These are phyloP conservation scores for Bruguiera parviflora DNA, from an alignment of 345 rosid genomes.

Conservation along the genomic window DNA sequence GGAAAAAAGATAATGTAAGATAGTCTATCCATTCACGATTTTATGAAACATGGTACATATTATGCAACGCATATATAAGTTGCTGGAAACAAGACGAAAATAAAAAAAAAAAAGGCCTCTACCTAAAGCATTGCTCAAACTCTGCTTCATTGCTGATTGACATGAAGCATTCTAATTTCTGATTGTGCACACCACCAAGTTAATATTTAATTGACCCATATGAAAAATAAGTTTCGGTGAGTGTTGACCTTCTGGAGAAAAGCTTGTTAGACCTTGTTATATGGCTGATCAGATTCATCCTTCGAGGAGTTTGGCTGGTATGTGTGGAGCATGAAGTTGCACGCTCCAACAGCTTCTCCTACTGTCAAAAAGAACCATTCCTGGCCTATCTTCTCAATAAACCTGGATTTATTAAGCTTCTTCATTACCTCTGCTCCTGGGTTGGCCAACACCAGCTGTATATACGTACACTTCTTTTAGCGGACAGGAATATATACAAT, in stretches of 20 bases:
- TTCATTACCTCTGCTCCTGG: constrained; percentile 92
- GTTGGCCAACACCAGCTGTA: constrained; percentile 70
- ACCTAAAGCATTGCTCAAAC: no score
- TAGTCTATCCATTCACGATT: no score
- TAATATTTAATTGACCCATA: not conserved
- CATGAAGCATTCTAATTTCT: no score
- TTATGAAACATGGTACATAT: no score
- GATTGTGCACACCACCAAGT: no score
- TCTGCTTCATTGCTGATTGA: no score
- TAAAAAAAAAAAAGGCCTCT: no score
- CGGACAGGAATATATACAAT: no score
- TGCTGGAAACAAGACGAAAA: no score
- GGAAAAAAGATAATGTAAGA: no score
- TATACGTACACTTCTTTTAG: not conserved
- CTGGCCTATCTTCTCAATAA: constrained; percentile 59
- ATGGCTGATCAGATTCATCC: constrained; percentile 30
- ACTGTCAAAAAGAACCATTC: constrained; percentile 81
- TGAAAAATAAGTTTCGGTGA: not conserved
- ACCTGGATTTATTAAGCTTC: constrained; percentile 73
- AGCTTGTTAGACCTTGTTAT: constrained; percentile 32
- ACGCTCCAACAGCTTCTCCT: constrained; percentile 86
- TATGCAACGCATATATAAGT: no score
- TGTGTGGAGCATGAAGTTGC: constrained; percentile 72
- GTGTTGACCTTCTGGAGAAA: not conserved
- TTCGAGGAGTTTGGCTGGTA: constrained; percentile 33